phyloP scores from a whole-genome alignment of 371 early-diverging fungal species.

The Mycotypha africana region DNA sequence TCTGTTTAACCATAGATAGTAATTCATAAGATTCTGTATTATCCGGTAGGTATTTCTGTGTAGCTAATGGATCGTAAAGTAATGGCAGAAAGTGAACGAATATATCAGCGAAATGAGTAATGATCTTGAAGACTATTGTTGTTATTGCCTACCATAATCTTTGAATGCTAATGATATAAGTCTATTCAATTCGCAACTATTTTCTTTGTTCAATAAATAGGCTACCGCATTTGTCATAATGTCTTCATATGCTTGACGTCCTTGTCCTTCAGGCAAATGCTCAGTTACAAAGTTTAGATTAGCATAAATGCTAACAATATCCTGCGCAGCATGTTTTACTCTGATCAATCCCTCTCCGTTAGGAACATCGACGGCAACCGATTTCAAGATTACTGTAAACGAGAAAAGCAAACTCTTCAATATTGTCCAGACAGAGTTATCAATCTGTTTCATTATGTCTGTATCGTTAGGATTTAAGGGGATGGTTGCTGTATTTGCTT shows the following conservation, averaged over 20 bases:
- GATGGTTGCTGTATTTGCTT: slow-evolving; percentile 4
- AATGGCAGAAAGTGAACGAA: no score
- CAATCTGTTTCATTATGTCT: slow-evolving; percentile 13
- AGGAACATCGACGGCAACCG: slow-evolving; percentile 33
- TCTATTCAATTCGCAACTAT: slow-evolving; percentile 29
- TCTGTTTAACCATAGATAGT: slow-evolving; percentile 35
- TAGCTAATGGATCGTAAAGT: no score
- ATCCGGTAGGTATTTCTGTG: no score
- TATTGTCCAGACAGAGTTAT: slow-evolving; percentile 23
- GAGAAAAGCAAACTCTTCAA: slow-evolving; percentile 42
- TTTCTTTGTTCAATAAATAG: slow-evolving; percentile 27
- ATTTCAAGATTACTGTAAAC: slow-evolving; percentile 34
- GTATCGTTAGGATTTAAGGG: slow-evolving; percentile 9
- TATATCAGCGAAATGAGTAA: no score
- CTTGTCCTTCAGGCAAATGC: slow-evolving; percentile 28
- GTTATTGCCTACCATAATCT: slow-evolving; percentile 37
- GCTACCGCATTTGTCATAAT: slow-evolving; percentile 40
- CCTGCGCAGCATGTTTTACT: slow-evolving; percentile 28
- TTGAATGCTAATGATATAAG: slow-evolving; percentile 26
- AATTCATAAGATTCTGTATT: slow-evolving; percentile 18
- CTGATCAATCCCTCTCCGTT: slow-evolving; percentile 25
- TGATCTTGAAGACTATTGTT: no score
- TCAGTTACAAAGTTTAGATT: slow-evolving; percentile 41
- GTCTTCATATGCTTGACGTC: slow-evolving; percentile 43
- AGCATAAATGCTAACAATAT: slow-evolving; percentile 28